phyloP scores from a whole-genome alignment of 768 basidiomycete species.

The Xerocomellus chrysenteron region DNA sequence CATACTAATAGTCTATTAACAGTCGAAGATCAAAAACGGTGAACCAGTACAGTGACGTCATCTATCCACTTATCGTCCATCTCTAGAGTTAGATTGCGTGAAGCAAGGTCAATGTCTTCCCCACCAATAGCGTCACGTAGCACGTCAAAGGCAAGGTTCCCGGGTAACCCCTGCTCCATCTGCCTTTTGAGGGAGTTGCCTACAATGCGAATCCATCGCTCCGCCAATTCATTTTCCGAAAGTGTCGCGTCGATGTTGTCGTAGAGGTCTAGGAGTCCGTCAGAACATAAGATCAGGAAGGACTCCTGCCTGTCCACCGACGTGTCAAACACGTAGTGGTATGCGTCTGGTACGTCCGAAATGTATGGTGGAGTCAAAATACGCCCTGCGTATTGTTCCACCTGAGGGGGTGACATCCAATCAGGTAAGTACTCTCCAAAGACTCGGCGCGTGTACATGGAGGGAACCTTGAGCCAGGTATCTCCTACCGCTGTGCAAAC shows the following conservation, averaged over 20 bases:
- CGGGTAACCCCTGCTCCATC: constrained; percentile 9
- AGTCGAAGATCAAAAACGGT: constrained; percentile 31
- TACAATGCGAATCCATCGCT: constrained; percentile 37
- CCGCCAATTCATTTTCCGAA: constrained; percentile 29
- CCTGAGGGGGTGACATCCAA: constrained; percentile 20
- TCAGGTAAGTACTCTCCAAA: constrained; percentile 28
- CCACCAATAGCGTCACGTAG: constrained; percentile 46
- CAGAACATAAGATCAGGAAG: constrained; percentile 44
- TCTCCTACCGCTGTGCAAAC: constrained; percentile 34
- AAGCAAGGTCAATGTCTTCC: constrained; percentile 37
- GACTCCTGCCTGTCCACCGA: constrained; percentile 19
- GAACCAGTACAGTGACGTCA: constrained; percentile 47
- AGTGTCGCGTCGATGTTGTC: constrained; percentile 23
- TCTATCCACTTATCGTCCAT: constrained; percentile 53
- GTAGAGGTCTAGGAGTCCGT: constrained; percentile 46
- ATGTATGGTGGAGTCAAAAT: constrained; percentile 48
- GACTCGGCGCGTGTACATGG: constrained; percentile 31
- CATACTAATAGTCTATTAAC: background rate
- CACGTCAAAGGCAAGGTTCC: constrained; percentile 41
- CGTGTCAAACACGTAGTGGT: constrained; percentile 33
- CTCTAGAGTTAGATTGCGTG: constrained; percentile 47
- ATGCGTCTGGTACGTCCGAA: constrained; percentile 41
- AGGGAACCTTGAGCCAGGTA: constrained; percentile 36
- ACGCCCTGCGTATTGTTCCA: constrained; percentile 31
- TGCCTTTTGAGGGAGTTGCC: constrained; percentile 27